Evolutionary conservation across 78 protist genomes (phyloP), one percentile per base, ranked within the genome.

Genomic region (Speleostelium caveatum): DNA sequence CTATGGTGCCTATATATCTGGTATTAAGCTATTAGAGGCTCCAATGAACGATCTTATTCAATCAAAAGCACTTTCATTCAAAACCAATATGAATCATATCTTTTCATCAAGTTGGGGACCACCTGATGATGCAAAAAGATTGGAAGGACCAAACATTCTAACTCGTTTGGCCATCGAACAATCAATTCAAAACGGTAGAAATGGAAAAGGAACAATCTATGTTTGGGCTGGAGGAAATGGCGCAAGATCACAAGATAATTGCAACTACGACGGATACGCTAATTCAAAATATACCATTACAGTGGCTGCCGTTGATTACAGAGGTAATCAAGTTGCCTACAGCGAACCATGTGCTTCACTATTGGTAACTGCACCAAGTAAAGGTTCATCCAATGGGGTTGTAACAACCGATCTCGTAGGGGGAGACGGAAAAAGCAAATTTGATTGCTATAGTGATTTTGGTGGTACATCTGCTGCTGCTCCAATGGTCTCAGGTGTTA

Each of bases 211-310:
- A 5, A 19, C n/a, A 56, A 7, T 78, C 21, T 78, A 62, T 35
- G 36, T 51, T 38, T 78, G 75, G 75, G 86, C 86, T 60, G 75
- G 69, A 2, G 86, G 86, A 39, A 78, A 78, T 2, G 86, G 74
- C 3, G 55, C 36, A 5, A 19, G 38, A 10, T 10, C 3, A n/a
- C 16, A 19, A 17, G 86, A 78, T 72, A 78, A 62, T 3, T 78
- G 86, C 51, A 62, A 78, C n/a, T 78, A 79, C 2, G 86, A 77
- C 49, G 86, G 86, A 28, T 77, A 59, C 6, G 73, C 86, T 30
- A 77, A 77, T 51, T 77, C 86, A 63, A 21, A 3, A 21, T 55
- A n/a, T 16, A 58, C 68, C 17, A 61, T 61, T 59, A 65, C 86
- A 32, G 38, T 77, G 1, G 75, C 73, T 24, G 75, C 73, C 26